These are phyloP conservation scores for Colletotrichum noveboracense DNA, from an alignment of 2,329 filamentous ascomycete genomes.

Conservation along the genomic window DNA sequence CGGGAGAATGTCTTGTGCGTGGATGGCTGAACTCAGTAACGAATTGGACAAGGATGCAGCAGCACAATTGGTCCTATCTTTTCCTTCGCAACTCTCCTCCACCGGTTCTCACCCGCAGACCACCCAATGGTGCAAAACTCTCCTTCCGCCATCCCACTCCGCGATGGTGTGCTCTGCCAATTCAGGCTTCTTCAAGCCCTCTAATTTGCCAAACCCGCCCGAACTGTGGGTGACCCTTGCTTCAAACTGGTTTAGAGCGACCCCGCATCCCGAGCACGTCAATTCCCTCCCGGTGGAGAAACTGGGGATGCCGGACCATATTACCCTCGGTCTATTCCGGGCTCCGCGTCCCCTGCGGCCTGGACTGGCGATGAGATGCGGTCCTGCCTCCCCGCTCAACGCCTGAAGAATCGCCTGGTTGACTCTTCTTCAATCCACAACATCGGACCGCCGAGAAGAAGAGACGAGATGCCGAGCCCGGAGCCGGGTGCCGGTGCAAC, in stretches of 20 bases:
- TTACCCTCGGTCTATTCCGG: conserved; percentile 7
- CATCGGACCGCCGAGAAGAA: not conserved
- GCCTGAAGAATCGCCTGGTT: not conserved
- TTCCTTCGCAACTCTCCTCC: no score
- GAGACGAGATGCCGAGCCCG: conserved; percentile 1
- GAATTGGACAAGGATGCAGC: no score
- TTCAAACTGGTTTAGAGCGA: not conserved
- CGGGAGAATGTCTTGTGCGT: no score
- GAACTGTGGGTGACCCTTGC: not conserved
- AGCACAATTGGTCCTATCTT: no score
- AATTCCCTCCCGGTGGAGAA: not conserved
- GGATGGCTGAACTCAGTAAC: no score
- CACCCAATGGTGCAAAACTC: not conserved
- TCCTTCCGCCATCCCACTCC: not conserved
- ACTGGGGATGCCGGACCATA: conserved; percentile 2
- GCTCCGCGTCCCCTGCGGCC: not conserved
- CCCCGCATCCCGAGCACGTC: conserved; percentile 12
- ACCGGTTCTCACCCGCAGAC: no score
- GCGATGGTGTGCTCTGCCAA: conserved; percentile 3
- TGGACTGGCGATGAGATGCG: not conserved
- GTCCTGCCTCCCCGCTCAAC: not conserved
- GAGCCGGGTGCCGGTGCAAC: not conserved
- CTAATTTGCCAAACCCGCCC: not conserved
- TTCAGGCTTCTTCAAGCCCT: not conserved
- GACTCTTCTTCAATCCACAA: not conserved